phyloP scores from a whole-genome alignment of 2,329 filamentous ascomycete species.

The Cladorrhinum sp. region DNA sequence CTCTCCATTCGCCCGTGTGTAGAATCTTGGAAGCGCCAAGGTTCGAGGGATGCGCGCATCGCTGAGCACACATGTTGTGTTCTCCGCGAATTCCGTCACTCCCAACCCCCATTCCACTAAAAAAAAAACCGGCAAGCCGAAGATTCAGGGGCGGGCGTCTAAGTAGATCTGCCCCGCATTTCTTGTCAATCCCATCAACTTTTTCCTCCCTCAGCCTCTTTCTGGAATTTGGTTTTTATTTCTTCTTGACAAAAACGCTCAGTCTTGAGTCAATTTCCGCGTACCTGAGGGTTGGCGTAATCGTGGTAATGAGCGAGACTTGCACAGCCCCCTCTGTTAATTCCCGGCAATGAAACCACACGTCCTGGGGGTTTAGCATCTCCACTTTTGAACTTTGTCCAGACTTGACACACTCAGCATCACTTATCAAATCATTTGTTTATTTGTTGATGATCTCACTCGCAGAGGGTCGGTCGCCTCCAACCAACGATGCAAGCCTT shows the following conservation, averaged over 20 bases:
- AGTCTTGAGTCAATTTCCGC: background rate
- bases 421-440: background rate
- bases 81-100: slow-evolving; percentile 6
- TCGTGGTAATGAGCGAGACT: slow-evolving; percentile 8
- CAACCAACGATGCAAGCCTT: background rate
- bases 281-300: background rate
- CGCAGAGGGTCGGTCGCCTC: background rate
- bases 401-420: background rate
- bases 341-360: slow-evolving; percentile 11
- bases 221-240: background rate
- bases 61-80: background rate
- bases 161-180: background rate
- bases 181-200: background rate
- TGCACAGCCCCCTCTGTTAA: slow-evolving; percentile 11
- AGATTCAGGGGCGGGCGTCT: background rate
- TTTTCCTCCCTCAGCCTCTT: background rate
- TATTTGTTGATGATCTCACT: slow-evolving; percentile 1
- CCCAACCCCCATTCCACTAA: background rate
- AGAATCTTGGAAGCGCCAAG: slow-evolving; percentile 8
- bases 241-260: background rate
- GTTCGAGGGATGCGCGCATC: background rate
- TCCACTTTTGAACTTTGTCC: background rate
- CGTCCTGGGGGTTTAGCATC: background rate
- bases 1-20: background rate
- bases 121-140: background rate